Conservation (phyloP, 805 yeast genomes). For the Nematodospora valgi region DNA sequence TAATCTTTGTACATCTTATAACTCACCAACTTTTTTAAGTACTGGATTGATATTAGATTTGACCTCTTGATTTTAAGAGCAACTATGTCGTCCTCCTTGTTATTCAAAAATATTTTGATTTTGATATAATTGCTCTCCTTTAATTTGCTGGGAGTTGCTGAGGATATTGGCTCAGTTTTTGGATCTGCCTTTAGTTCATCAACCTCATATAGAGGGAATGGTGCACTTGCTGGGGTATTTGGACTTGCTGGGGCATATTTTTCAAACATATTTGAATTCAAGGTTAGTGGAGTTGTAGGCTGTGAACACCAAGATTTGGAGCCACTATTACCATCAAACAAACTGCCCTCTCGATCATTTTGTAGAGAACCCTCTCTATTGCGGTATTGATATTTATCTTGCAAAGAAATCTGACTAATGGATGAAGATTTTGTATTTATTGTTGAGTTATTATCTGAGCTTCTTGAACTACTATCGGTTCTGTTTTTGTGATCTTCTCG, state of each 20-base stretch:
- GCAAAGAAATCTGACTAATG: neutral
- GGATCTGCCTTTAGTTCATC: constrained; percentile 5
- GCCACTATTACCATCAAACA: neutral
- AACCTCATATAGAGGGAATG: constrained; percentile 13
- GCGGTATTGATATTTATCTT: constrained; percentile 2
- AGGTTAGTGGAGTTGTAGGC: constrained; percentile 6
- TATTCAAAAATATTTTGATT: constrained; percentile 23
- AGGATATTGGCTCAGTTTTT: neutral
- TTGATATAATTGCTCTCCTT: constrained; percentile 16
- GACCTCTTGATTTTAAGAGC: constrained; percentile 22
- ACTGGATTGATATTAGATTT: constrained; percentile 20
- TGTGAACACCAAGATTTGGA: neutral
- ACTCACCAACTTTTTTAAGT: constrained; percentile 25
- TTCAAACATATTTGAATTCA: constrained; percentile 3
- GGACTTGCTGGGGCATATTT: neutral
- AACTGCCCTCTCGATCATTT: constrained; percentile 2
- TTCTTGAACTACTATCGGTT: neutral
- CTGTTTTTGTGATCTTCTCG: neutral
- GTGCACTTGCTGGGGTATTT: constrained; percentile 8
- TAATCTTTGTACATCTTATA: constrained; percentile 30
- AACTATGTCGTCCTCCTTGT: constrained; percentile 27
- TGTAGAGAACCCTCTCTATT: neutral
- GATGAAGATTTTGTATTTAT: no score
- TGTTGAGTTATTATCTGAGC: no score
- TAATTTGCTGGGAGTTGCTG: constrained; percentile 1